phyloP scores from a whole-genome alignment of 1,284 basidiomycete species.

The Naganishia liquefaciens region DNA sequence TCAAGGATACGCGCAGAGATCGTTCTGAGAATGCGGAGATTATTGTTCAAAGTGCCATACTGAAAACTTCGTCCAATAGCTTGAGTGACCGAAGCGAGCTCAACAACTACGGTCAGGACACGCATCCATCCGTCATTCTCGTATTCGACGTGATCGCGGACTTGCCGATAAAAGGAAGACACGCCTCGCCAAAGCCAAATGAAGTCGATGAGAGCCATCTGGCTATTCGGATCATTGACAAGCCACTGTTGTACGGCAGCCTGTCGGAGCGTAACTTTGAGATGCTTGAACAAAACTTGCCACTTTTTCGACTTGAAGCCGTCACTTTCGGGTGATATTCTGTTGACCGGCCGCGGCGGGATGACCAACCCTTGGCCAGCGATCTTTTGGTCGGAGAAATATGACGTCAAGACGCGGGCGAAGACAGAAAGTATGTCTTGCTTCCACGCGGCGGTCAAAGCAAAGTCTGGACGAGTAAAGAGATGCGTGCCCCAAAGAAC shows the following conservation, averaged over 20 bases:
- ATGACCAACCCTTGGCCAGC: constrained; percentile 65
- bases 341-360: constrained; percentile 50
- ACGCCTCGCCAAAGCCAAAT: constrained; percentile 87
- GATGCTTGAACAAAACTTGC: constrained; percentile 82
- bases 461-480: constrained; percentile 83
- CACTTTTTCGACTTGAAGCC: constrained; percentile 92
- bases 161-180: constrained; percentile 83
- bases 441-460: constrained; percentile 67
- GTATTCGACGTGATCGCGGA: constrained; percentile 81
- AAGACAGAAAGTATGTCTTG: constrained; percentile 74
- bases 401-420: constrained; percentile 76
- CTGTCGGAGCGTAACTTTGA: constrained; percentile 64
- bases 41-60: constrained; percentile 7
- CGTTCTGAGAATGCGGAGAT: constrained; percentile 5
- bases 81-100: constrained; percentile 70
- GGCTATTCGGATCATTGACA: constrained; percentile 64
- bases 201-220: constrained; percentile 63
- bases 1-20: constrained; percentile 19
- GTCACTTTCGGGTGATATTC: constrained; percentile 73
- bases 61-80: constrained; percentile 23
- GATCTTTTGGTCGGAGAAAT: constrained; percentile 80
- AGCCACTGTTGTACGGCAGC: constrained; percentile 75
- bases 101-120: constrained; percentile 45
- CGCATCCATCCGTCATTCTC: constrained; percentile 76
- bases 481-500: constrained; percentile 73